Evolutionary conservation across 2,329 filamentous ascomycete genomes (phyloP), one percentile per base, ranked within the genome.

Genomic region (Cladosporium halotolerans): DNA sequence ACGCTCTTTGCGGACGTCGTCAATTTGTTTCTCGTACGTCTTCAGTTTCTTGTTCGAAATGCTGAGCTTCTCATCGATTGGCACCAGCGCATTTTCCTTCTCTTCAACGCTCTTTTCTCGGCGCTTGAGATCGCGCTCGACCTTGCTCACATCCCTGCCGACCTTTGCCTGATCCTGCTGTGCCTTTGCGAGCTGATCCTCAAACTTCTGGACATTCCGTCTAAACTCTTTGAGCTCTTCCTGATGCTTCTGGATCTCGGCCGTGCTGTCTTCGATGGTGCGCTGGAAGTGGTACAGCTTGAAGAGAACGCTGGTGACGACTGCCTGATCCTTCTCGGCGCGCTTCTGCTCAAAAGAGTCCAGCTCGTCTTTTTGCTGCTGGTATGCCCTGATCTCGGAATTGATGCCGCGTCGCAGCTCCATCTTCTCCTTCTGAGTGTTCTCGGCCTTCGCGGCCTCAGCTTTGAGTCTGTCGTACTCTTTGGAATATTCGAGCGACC

Each of bases 301-400:
- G 92, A 92, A 99, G 11, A 99, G 76, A 33, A 95, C 91, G 60
- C 97, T 92, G 1, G 87, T 91, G 52, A 97, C 88, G 53, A 96
- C 87, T 7, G 92, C 93, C 51, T 89, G 82, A 67, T 99, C 92
- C 46, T 89, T 84, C 69, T 97, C 89, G 51, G 93, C 87, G 1
- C 87, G 87, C 71, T 96, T 97, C 59, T 82, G 84, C 66, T 95
- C 88, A 67, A 92, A 99, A 62, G 86, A 92, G 60, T 99, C 93
- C 4, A 92, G 92, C 67, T 97, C 93, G 61, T 84, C 85, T 74
- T 97, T 97, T 71, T 97, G 92, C 68, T 97, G 90, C 65, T 95
- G 88, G 65, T 96, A 99, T 64, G 96, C 90, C 68, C 93, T 96
- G 69, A 99, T 95, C 72, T 99, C 93, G 2, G 90, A 92, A 70